Evolutionary conservation across 371 early-diverging fungal genomes (phyloP).

Genomic region (Syncephalis fuscata): DNA sequence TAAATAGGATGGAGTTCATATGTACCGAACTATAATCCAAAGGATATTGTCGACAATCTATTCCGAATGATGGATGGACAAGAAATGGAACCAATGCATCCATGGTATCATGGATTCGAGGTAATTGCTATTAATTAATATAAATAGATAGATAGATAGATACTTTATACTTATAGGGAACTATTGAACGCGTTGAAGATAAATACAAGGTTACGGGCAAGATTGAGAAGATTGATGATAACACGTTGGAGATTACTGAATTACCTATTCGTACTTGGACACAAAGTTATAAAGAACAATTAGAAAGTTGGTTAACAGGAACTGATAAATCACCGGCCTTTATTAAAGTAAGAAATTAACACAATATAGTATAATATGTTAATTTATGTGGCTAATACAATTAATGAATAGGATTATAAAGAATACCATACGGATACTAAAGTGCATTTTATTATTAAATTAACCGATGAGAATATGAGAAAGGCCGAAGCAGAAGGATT

Average conservation of each 20-base stretch:
- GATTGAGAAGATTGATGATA: slow-evolving; percentile 51
- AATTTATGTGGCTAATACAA: not conserved
- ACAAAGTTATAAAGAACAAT: slow-evolving; percentile 77
- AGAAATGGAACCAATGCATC: slow-evolving; percentile 63
- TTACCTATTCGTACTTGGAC: slow-evolving; percentile 96
- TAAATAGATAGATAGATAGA: not conserved
- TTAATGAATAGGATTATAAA: slow-evolving; percentile 33
- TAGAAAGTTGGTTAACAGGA: slow-evolving; percentile 57
- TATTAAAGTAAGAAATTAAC: slow-evolving; percentile 23
- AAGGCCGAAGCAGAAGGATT: slow-evolving; percentile 61
- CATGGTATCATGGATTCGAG: slow-evolving; percentile 96
- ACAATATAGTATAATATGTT: not conserved
- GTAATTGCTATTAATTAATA: slow-evolving; percentile 9
- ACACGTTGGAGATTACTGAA: slow-evolving; percentile 79
- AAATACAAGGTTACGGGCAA: slow-evolving; percentile 62
- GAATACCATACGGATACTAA: slow-evolving; percentile 69
- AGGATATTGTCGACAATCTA: slow-evolving; percentile 87
- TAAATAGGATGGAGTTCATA: slow-evolving; percentile 49
- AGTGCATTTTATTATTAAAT: slow-evolving; percentile 73
- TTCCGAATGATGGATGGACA: slow-evolving; percentile 67
- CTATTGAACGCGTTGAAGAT: slow-evolving; percentile 32
- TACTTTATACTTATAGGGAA: slow-evolving; percentile 21
- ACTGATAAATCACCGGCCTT: slow-evolving; percentile 35
- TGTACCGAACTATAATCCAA: slow-evolving; percentile 81
- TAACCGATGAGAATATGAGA: slow-evolving; percentile 48